Conservation (phyloP, 2,329 filamentous ascomycete genomes). For the Aspergillus terreus region DNA sequence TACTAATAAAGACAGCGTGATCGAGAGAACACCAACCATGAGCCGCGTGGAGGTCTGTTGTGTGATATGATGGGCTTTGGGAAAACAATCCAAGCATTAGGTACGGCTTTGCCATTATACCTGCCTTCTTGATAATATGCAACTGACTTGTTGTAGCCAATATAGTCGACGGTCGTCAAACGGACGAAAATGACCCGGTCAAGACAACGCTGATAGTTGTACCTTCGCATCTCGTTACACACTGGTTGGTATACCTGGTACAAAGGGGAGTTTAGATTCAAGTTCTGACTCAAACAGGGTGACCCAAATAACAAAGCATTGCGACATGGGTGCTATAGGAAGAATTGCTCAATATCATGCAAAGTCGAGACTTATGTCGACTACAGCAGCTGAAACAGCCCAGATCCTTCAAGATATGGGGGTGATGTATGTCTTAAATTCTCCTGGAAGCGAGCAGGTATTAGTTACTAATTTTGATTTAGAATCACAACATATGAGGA, state of each 20-base stretch:
- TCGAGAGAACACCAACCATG: constrained; percentile 20
- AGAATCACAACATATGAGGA: constrained; percentile 40
- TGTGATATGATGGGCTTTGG: constrained; percentile 43
- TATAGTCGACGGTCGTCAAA: constrained; percentile 31
- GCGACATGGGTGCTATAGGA: constrained; percentile 19
- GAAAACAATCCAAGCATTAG: constrained; percentile 36
- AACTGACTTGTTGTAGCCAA: constrained; percentile 22
- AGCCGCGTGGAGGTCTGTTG: constrained; percentile 30
- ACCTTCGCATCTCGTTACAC: constrained; percentile 28
- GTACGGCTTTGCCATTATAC: constrained; percentile 11
- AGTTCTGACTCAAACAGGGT: constrained; percentile 17
- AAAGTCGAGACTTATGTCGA: constrained; percentile 11
- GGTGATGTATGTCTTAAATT: constrained; percentile 18
- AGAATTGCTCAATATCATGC: constrained; percentile 24
- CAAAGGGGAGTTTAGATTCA: neutral
- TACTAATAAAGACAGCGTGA: constrained; percentile 19
- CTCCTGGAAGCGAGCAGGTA: neutral
- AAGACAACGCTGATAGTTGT: constrained; percentile 38
- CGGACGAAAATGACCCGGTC: constrained; percentile 11
- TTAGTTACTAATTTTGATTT: constrained; percentile 3
- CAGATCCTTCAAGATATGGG: constrained; percentile 16
- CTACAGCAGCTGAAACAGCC: constrained; percentile 13
- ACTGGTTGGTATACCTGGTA: constrained; percentile 35
- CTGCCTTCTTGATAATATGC: neutral
- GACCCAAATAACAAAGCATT: constrained; percentile 29